phyloP scores from a whole-genome alignment of 768 basidiomycete species.

The Harrya chromipes region DNA sequence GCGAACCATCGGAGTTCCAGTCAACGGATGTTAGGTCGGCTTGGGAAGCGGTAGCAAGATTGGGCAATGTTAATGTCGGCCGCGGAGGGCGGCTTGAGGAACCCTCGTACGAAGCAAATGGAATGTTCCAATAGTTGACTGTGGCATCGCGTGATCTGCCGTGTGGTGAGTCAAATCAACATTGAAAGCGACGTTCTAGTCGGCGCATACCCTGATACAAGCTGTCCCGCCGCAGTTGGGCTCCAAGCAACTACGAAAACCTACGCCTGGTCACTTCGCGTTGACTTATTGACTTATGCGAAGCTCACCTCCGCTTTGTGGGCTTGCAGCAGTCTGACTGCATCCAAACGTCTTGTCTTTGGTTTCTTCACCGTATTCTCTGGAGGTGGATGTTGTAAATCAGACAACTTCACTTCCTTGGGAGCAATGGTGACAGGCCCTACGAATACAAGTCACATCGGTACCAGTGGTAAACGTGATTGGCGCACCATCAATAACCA shows the following conservation, averaged over 20 bases:
- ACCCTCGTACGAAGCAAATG: conserved; percentile 33
- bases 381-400: conserved; percentile 18
- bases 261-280: conserved; percentile 35
- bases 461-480: conserved; percentile 28
- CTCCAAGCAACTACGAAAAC: conserved; percentile 84
- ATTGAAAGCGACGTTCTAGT: neutral
- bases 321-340: conserved; percentile 45
- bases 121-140: conserved; percentile 70
- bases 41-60: conserved; percentile 45
- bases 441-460: conserved; percentile 7
- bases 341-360: conserved; percentile 38
- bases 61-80: conserved; percentile 44
- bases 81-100: conserved; percentile 19
- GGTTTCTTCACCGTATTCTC: conserved; percentile 30
- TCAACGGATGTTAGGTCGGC: conserved; percentile 72
- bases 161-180: conserved; percentile 3
- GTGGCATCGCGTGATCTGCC: conserved; percentile 72
- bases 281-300: conserved; percentile 13
- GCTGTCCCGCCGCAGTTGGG: conserved; percentile 52
- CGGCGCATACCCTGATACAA: conserved; percentile 67
- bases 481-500: conserved; percentile 42
- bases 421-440: conserved; percentile 8
- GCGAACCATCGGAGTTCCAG: conserved; percentile 71
- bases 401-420: conserved; percentile 21
- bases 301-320: conserved; percentile 57